Evolutionary conservation across 176 grass and related monocot species (phyloP), one percentile per base, ranked within the genome.

Genomic region (Triticum urartu): DNA sequence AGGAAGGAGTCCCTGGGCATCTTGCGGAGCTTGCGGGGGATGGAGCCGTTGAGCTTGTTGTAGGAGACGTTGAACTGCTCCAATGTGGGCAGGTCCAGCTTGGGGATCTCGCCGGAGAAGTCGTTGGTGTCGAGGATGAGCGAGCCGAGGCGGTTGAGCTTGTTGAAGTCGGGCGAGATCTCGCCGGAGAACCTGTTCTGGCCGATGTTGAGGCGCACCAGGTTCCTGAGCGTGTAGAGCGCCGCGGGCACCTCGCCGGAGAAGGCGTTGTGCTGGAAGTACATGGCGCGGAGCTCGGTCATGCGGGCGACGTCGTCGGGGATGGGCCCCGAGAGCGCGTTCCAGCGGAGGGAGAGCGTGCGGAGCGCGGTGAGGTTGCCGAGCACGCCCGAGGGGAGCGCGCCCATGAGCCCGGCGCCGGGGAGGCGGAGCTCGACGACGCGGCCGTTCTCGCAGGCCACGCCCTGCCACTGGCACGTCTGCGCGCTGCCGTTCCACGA

Each of bases 21-120:
- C 79, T 85, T 92, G 64, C 97, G 90, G 87, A 99, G 94, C 67
- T 87, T 87, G 13, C 7, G 25, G 21, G 97, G 97, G 85, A 99
- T 96, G 84, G 97, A 96, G 77, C 97, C 97, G 72, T 91, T 99
- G 68, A 99, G 87, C 33, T 86, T 28, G 90, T 95, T 99, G 88
- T 82, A 96, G 11, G 97, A 99, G 59, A 99, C 97, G 87, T 99
- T 99, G 92, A 99, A 96, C 80, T 99, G 97, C 56, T 48, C 85
- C 79, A 99, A 85, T 84, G 84, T 69, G 28, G 86, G 78, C 17
- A 92, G 83, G 79, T 95, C 81, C 47, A 99, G 90, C 81, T 94
- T 86, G 50, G 97, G 94, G 77, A 99, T 92, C 84, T 91, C 97
- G 75, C 97, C 97, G 11, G 75, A n/a, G 42, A 99, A 91, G 68